These are phyloP conservation scores for Fraxinus albicans DNA, from an alignment of 305 asterid species.

Conservation along the genomic window DNA sequence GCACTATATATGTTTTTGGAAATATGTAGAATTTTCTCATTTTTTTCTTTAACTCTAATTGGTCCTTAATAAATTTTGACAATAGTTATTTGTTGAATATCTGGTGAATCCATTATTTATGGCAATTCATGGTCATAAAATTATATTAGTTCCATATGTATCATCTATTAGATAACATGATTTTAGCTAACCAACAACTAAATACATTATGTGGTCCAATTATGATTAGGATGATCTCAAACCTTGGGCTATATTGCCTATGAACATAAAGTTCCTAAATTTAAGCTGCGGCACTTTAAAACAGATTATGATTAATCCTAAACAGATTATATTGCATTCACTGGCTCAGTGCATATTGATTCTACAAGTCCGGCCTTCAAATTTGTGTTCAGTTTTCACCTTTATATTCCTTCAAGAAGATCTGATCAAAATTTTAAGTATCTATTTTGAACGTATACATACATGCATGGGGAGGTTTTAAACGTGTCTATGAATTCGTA, in stretches of 20 bases:
- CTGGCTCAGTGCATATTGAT: background rate
- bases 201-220: background rate
- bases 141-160: background rate
- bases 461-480: background rate
- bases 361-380: background rate
- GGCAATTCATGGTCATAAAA: background rate
- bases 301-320: background rate
- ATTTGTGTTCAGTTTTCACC: background rate
- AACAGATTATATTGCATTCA: no score
- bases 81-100: background rate
- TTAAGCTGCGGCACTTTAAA: background rate
- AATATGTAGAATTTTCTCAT: background rate
- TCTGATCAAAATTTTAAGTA: background rate
- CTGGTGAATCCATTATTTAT: background rate
- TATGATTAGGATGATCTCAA: background rate
- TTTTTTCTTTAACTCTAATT: background rate
- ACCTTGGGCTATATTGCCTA: background rate
- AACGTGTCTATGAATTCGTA: background rate
- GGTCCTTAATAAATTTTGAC: background rate
- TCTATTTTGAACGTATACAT: background rate
- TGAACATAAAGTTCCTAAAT: background rate
- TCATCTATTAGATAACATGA: background rate
- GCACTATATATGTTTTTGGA: background rate
- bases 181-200: background rate
- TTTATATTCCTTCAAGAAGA: background rate